Evolutionary conservation across 441 rosid genomes (phyloP).

Genomic region (Jatropha multifida): DNA sequence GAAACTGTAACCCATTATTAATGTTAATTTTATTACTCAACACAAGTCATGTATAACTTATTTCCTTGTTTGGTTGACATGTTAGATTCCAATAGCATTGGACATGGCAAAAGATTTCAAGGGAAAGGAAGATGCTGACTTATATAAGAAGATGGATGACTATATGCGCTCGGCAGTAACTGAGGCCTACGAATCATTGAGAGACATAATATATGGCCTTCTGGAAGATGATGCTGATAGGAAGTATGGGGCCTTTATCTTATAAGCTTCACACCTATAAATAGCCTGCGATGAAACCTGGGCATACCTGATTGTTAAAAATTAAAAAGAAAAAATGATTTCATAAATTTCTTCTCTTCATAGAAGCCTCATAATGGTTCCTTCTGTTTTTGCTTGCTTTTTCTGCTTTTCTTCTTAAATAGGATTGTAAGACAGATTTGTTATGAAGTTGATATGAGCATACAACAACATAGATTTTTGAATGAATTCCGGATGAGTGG

Average conservation of each 20-base stretch:
- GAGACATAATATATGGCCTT: constrained; percentile 59
- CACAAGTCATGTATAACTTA: constrained; percentile 15
- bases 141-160: constrained; percentile 84
- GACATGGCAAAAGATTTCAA: constrained; percentile 98
- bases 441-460: constrained; percentile 49
- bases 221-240: constrained; percentile 70
- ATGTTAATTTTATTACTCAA: constrained; percentile 11
- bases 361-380: not conserved
- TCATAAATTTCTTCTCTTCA: not conserved
- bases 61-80: constrained; percentile 27
- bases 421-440: constrained; percentile 62
- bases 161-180: constrained; percentile 79
- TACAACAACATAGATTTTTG: constrained; percentile 54
- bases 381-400: not conserved
- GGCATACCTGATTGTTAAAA: not conserved
- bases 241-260: constrained; percentile 43
- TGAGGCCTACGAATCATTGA: constrained; percentile 83
- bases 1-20: constrained; percentile 17
- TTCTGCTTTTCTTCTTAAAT: constrained; percentile 21
- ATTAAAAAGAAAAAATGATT: not conserved
- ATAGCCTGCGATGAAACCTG: not conserved
- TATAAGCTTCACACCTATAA: constrained; percentile 8
- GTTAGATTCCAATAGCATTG: constrained; percentile 93
- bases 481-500: constrained; percentile 62
- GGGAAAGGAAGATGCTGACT: constrained; percentile 67